A percentile compares a stretch with the other conserved stretches of the same genome.
Evolutionary conservation across 2,329 filamentous ascomycete genomes (phyloP).

Genomic region (Polytolypa hystricis): DNA sequence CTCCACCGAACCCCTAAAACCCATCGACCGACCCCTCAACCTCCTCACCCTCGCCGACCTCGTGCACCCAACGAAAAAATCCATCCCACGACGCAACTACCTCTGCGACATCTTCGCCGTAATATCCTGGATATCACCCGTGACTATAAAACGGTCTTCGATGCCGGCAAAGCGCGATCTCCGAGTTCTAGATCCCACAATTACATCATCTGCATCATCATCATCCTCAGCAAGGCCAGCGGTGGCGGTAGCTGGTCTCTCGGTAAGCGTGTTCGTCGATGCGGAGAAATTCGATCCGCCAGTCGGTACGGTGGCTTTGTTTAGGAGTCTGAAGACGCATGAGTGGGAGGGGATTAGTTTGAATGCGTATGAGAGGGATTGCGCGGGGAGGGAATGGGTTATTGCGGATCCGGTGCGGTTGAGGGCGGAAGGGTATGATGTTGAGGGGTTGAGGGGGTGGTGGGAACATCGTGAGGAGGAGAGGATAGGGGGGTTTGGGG

Average conservation of each 20-base stretch:
- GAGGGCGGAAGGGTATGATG: conserved; percentile 4
- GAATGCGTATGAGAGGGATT: conserved; percentile 19
- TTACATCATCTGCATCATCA: conserved; percentile 4
- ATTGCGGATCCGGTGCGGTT: conserved; percentile 12
- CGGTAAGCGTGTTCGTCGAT: conserved; percentile 20
- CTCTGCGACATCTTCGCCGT: conserved; percentile 17
- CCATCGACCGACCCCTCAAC: conserved; percentile 6
- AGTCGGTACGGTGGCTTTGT: conserved; percentile 19
- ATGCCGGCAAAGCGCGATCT: conserved; percentile 21
- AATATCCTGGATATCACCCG: conserved; percentile 18
- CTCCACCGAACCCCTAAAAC: too few relatives aligned
- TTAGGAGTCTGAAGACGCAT: conserved; percentile 20
- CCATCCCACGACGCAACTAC: conserved; percentile 17
- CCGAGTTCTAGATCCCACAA: conserved; percentile 18
- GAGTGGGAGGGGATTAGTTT: conserved; percentile 18
- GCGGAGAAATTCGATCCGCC: conserved; percentile 17
- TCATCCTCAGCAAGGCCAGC: background rate
- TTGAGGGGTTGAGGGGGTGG: conserved; percentile 10
- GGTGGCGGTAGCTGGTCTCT: conserved; percentile 11
- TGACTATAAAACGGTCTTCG: conserved; percentile 13
- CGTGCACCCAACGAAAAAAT: conserved; percentile 9
- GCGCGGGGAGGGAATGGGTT: conserved; percentile 17
- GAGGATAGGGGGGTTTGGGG: conserved; percentile 1
- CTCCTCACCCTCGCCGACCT: conserved; percentile 12
- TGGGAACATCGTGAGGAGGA: conserved; percentile 10